These are phyloP conservation scores for Neospermospora avenae DNA, from an alignment of 2,329 filamentous ascomycete genomes.

Conservation along the genomic window DNA sequence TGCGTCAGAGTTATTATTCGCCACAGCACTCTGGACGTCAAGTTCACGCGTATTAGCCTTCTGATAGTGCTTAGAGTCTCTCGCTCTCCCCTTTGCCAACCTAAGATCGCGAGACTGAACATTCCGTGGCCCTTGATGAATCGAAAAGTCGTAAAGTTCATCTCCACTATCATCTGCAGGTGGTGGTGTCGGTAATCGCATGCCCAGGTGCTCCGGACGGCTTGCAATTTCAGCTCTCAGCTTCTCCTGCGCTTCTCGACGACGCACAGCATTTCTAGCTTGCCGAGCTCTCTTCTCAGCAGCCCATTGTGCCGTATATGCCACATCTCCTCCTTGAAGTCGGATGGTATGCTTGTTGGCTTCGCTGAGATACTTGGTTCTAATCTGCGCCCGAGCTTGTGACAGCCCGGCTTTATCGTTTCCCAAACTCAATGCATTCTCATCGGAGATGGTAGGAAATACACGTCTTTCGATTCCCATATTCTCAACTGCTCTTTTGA, in stretches of 20 bases:
- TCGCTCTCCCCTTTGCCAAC: no score
- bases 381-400: not conserved
- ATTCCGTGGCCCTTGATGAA: not conserved
- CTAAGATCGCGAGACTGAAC: not conserved
- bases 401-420: not conserved
- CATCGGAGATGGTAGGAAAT: not conserved
- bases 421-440: not conserved
- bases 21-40: no score
- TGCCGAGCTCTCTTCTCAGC: not conserved
- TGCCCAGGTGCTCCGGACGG: not conserved
- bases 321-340: not conserved
- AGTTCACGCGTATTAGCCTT: no score
- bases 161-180: constrained; percentile 13
- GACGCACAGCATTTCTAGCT: not conserved
- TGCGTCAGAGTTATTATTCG: no score
- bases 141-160: constrained; percentile 1
- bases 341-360: not conserved
- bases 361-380: not conserved
- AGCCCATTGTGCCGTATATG: not conserved
- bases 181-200: constrained; percentile 7
- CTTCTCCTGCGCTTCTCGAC: not conserved
- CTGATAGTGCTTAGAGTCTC: no score
- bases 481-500: not conserved
- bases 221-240: not conserved
- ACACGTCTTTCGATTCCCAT: constrained; percentile 7